phyloP scores from a whole-genome alignment of 2,329 filamentous ascomycete species.

The Coniochaeta prunicola region DNA sequence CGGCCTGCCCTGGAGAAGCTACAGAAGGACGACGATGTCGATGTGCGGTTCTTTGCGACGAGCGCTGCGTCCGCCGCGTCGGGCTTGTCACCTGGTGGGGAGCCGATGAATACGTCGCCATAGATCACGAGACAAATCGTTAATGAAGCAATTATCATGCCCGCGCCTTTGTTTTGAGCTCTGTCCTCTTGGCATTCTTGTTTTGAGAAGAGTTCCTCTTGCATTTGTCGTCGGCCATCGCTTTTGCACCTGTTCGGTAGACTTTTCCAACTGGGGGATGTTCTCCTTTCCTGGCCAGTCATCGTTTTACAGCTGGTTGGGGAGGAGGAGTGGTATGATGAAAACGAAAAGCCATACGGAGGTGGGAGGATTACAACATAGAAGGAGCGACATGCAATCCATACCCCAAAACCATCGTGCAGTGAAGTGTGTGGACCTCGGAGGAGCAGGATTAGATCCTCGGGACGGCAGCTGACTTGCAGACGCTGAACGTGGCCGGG shows the following conservation, averaged over 20 bases:
- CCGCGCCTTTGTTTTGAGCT: not conserved
- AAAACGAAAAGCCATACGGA: not conserved
- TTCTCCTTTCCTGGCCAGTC: not conserved
- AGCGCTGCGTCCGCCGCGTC: conserved; percentile 64
- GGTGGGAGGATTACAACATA: not conserved
- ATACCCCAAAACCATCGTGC: not conserved
- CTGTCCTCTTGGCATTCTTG: too few species aligned
- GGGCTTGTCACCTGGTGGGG: conserved; percentile 37
- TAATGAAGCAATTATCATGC: conserved; percentile 46
- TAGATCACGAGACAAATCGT: conserved; percentile 36
- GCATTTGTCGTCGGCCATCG: too few species aligned
- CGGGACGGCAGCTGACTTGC: not conserved
- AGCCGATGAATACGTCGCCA: conserved; percentile 60
- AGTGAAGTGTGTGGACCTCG: not conserved
- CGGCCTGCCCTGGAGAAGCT: conserved; percentile 89
- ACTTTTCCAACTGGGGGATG: not conserved
- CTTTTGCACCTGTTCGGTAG: too few species aligned
- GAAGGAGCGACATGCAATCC: not conserved
- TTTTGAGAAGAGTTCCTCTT: too few species aligned
- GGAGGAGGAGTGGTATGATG: not conserved
- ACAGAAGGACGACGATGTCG: conserved; percentile 94
- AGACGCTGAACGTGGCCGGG: too few species aligned
- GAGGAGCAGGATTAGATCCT: not conserved
- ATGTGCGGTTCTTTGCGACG: conserved; percentile 95
- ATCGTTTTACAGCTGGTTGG: not conserved